A percentile compares a stretch with the other conserved stretches of the same genome.
These are phyloP conservation scores for Rhizophora mangle DNA, from an alignment of 345 rosid species.

Conservation along the genomic window DNA sequence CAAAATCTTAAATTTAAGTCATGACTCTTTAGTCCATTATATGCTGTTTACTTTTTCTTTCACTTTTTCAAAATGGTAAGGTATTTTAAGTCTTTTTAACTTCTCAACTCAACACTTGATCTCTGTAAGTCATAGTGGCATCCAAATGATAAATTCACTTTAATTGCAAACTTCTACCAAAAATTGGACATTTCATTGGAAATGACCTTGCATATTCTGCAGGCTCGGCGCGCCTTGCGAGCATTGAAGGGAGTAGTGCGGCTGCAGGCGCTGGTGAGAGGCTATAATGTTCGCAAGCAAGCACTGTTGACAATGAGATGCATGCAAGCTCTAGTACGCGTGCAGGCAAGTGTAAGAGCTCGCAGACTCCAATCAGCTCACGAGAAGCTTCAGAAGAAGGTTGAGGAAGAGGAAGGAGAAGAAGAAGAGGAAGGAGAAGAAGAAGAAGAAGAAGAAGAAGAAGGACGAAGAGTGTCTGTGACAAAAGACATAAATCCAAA, in stretches of 20 bases:
- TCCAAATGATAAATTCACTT: too few relatives aligned
- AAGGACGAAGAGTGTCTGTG: neutral
- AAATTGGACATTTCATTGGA: neutral
- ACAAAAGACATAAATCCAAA: constrained; percentile 12
- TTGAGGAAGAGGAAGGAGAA: constrained; percentile 48
- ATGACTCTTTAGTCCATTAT: too few relatives aligned
- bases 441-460: constrained; percentile 21
- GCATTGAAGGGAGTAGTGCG: constrained; percentile 89
- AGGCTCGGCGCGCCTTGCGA: constrained; percentile 91
- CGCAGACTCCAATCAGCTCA: constrained; percentile 64
- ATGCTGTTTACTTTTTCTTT: too few relatives aligned
- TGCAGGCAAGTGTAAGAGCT: constrained; percentile 83
- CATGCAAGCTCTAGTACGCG: constrained; percentile 91
- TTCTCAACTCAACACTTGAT: too few relatives aligned
- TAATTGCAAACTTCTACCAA: too few relatives aligned
- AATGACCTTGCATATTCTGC: neutral
- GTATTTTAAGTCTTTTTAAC: too few relatives aligned
- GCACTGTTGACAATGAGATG: constrained; percentile 94
- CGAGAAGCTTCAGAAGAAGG: constrained; percentile 39
- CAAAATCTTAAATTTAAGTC: too few relatives aligned
- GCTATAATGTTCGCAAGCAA: constrained; percentile 88
- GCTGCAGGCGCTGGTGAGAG: constrained; percentile 90
- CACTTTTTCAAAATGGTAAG: too few relatives aligned
- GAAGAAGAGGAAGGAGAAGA: constrained; percentile 10
- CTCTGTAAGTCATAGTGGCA: too few relatives aligned